phyloP scores from a whole-genome alignment of 176 grass and related monocot genomes.

The Rhynchospora breviuscula region DNA sequence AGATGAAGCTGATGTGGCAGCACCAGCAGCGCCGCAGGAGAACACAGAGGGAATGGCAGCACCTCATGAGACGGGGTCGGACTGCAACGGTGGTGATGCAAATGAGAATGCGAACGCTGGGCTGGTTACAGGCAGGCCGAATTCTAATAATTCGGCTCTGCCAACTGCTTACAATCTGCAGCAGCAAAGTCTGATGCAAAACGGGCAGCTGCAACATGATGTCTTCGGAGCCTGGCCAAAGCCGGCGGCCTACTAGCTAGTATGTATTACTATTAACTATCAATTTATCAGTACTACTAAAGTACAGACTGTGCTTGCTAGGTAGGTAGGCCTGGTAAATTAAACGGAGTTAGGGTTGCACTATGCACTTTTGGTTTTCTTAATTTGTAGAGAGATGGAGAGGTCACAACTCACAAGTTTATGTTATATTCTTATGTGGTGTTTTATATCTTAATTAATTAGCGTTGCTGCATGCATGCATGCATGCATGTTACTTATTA shows the following conservation, averaged over 20 bases:
- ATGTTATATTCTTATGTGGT: conserved; percentile 19
- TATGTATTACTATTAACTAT: too few species aligned
- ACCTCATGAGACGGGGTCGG: conserved; percentile 27
- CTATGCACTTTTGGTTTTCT: conserved; percentile 1
- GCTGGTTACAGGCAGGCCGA: not conserved
- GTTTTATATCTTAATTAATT: conserved; percentile 31
- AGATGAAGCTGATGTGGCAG: conserved; percentile 24
- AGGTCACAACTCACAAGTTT: not conserved
- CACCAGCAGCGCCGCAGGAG: conserved; percentile 32
- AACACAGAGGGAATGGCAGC: not conserved
- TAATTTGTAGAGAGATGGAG: conserved; percentile 12
- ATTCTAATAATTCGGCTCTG: not conserved
- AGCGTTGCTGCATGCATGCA: not conserved
- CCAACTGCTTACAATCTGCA: conserved; percentile 30
- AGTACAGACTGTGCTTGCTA: not conserved
- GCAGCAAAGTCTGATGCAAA: conserved; percentile 23
- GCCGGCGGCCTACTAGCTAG: conserved; percentile 27
- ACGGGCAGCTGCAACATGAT: conserved; percentile 45
- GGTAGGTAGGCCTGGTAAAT: not conserved
- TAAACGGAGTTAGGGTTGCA: conserved; percentile 12
- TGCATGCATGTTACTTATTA: not conserved
- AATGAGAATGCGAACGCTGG: not conserved
- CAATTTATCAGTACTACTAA: too few species aligned
- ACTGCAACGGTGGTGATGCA: conserved; percentile 10
- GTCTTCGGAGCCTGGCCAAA: conserved; percentile 74